These are phyloP conservation scores for Termitomyces sp. DNA, from an alignment of 768 basidiomycete genomes.

Conservation along the genomic window DNA sequence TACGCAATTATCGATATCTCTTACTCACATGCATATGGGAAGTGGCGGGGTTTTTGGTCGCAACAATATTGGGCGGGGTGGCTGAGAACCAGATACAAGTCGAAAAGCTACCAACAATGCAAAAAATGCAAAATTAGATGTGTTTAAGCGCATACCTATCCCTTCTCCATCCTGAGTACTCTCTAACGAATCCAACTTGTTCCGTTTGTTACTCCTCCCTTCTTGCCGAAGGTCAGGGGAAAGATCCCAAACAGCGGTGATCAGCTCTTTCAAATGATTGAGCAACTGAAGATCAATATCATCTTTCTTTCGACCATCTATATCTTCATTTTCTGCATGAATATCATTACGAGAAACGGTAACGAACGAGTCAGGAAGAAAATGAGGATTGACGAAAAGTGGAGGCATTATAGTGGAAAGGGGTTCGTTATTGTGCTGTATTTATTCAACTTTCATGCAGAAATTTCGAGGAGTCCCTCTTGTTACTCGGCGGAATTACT, in stretches of 20 bases:
- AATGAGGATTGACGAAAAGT: conserved; percentile 44
- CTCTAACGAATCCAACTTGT: neutral
- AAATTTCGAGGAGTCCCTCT: conserved; percentile 13
- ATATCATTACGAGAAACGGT: conserved; percentile 30
- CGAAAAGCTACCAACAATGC: conserved; percentile 34
- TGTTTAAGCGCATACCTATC: conserved; percentile 1
- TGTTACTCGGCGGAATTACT: no score
- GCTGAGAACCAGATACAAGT: conserved; percentile 35
- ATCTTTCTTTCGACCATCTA: neutral
- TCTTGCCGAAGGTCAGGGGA: neutral
- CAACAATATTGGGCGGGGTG: conserved; percentile 36
- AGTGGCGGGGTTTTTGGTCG: conserved; percentile 35
- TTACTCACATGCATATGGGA: conserved; percentile 25
- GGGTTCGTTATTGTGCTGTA: conserved; percentile 11
- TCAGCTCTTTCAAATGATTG: conserved; percentile 13
- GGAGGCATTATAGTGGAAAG: conserved; percentile 16
- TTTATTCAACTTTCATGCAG: conserved; percentile 15
- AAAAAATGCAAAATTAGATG: neutral
- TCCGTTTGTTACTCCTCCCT: conserved; percentile 7
- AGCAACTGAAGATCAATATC: conserved; percentile 11
- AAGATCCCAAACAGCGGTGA: conserved; percentile 11
- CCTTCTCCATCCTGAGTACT: neutral
- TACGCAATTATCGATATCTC: neutral
- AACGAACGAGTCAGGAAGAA: conserved; percentile 24
- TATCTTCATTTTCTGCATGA: conserved; percentile 10